Conservation (phyloP, 345 rosid genomes). For the Arabis hirsuta region DNA sequence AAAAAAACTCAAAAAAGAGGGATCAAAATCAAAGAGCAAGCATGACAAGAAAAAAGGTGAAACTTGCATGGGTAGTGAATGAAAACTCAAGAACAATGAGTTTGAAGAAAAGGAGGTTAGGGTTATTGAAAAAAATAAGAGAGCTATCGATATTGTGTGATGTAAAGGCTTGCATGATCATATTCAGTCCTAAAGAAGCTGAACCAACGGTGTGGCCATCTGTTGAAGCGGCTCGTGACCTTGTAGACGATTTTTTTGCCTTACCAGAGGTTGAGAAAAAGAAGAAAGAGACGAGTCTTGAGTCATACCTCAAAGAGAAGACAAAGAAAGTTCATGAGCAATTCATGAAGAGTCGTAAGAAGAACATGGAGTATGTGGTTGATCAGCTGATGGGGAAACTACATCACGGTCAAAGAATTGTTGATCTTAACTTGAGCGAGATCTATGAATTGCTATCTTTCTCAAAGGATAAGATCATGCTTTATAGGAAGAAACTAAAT, state of each 20-base stretch:
- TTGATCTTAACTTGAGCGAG: constrained; percentile 18
- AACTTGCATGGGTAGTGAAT: constrained; percentile 49
- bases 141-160: constrained; percentile 66
- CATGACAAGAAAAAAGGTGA: constrained; percentile 62
- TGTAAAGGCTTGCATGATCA: constrained; percentile 57
- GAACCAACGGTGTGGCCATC: constrained; percentile 66
- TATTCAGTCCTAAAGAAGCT: constrained; percentile 48
- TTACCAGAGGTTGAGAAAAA: constrained; percentile 23
- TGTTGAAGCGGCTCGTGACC: constrained; percentile 11
- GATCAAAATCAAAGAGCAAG: constrained; percentile 6
- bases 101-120: constrained; percentile 60
- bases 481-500: not conserved
- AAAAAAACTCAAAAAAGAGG: not conserved
- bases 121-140: constrained; percentile 60
- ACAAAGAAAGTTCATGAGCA: constrained; percentile 8
- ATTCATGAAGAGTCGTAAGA: not conserved
- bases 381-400: constrained; percentile 39
- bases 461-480: not conserved
- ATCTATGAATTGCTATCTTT: constrained; percentile 11
- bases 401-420: not conserved
- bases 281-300: constrained; percentile 26
- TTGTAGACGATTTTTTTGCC: constrained; percentile 23
- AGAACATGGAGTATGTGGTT: constrained; percentile 17
- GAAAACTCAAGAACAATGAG: constrained; percentile 51
- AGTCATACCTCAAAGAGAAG: constrained; percentile 34